Evolutionary conservation across 208 protist genomes (phyloP).

Genomic region (Porcisia deanei): DNA sequence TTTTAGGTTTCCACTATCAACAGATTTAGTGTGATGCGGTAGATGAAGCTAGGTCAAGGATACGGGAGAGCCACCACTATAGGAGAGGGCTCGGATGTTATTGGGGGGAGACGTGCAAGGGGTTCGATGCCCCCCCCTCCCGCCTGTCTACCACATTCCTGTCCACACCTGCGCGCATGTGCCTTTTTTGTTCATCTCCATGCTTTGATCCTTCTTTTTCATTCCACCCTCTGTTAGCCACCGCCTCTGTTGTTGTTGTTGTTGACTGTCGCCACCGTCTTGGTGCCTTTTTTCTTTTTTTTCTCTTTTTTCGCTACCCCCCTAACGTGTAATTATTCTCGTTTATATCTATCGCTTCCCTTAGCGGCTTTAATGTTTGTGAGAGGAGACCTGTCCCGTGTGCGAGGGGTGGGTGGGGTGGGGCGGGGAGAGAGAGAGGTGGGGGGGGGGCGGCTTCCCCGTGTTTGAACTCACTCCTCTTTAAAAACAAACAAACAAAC

Average conservation of each 20-base stretch:
- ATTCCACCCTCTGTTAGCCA: not conserved
- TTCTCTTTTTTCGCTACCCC: too few relatives aligned
- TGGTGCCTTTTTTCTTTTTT: not conserved
- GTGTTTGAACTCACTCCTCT: too few relatives aligned
- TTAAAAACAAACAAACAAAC: too few relatives aligned
- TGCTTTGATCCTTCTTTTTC: not conserved
- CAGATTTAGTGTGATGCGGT: not conserved
- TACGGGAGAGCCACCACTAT: too few relatives aligned
- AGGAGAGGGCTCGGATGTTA: not conserved
- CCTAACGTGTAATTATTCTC: slow-evolving; percentile 1
- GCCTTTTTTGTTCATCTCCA: not conserved
- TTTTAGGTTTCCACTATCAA: not conserved
- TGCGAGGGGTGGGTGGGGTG: too few relatives aligned
- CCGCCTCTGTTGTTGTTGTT: not conserved
- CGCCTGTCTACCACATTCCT: not conserved
- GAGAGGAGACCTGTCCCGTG: not conserved
- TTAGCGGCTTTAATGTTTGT: not conserved
- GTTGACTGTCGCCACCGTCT: too few relatives aligned
- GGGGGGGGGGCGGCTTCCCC: too few relatives aligned
- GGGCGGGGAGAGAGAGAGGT: too few relatives aligned
- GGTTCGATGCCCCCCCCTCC: not conserved
- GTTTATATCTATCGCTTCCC: not conserved
- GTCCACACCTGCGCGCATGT: not conserved
- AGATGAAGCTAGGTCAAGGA: not conserved
- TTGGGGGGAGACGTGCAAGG: not conserved